These are phyloP conservation scores for Nakazawaea sp. DNA, from an alignment of 805 yeast genomes.

Conservation along the genomic window DNA sequence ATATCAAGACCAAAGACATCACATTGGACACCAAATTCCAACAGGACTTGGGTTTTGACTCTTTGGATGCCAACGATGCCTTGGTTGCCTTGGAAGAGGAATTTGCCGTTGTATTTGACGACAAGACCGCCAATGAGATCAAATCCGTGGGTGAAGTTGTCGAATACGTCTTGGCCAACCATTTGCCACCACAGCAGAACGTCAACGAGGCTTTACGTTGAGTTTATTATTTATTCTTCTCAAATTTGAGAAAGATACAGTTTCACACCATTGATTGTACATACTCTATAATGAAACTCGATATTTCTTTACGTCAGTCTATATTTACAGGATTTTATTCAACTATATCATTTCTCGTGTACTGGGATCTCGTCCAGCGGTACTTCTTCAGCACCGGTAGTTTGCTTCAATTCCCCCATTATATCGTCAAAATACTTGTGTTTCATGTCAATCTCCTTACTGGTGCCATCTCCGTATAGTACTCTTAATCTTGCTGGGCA, in stretches of 20 bases:
- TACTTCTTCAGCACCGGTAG: conserved; percentile 46
- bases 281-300: too few relatives aligned
- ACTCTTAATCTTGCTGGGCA: conserved; percentile 42
- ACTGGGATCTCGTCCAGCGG: conserved; percentile 37
- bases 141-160: conserved; percentile 57
- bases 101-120: conserved; percentile 27
- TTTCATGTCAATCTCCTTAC: conserved; percentile 45
- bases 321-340: too few relatives aligned
- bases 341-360: conserved; percentile 1
- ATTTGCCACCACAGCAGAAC: conserved; percentile 26
- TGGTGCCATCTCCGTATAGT: conserved; percentile 29
- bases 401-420: conserved; percentile 44
- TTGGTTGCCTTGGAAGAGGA: conserved; percentile 95
- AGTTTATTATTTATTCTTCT: too few relatives aligned
- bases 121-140: conserved; percentile 47
- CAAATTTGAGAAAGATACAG: too few relatives aligned
- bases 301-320: too few relatives aligned
- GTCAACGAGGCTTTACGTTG: conserved; percentile 30
- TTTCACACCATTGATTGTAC: too few relatives aligned
- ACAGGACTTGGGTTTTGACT: conserved; percentile 82
- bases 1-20: conserved; percentile 19
- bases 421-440: conserved; percentile 43
- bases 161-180: conserved; percentile 37
- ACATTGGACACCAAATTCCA: conserved; percentile 40
- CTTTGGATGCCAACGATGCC: conserved; percentile 92